These are phyloP conservation scores for Oryza meyeriana DNA, from an alignment of 176 grass and related monocot species.

Conservation along the genomic window DNA sequence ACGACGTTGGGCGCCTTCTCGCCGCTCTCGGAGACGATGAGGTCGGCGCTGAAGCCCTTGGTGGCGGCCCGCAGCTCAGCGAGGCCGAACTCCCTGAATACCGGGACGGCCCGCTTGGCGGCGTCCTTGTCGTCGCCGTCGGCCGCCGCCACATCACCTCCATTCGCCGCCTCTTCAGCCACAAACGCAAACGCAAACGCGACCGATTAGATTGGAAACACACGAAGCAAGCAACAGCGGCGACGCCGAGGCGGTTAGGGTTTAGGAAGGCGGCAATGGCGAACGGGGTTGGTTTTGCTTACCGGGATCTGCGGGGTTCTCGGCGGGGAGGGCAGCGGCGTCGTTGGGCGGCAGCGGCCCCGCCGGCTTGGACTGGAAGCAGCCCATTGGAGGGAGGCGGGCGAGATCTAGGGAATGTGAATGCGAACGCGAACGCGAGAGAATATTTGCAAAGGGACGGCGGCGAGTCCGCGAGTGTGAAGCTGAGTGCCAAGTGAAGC, in stretches of 20 bases:
- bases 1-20: conserved; percentile 99
- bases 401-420: conserved; percentile 36
- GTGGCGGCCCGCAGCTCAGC: conserved; percentile 87
- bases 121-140: conserved; percentile 65
- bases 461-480: not conserved
- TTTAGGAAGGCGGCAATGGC: conserved; percentile 19
- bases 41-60: conserved; percentile 89
- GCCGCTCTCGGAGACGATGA: conserved; percentile 98
- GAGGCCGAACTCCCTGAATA: conserved; percentile 85
- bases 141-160: conserved; percentile 36
- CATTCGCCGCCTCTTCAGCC: conserved; percentile 55
- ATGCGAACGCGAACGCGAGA: conserved; percentile 16
- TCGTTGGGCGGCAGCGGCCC: conserved; percentile 57
- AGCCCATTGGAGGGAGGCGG: conserved; percentile 55
- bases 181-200: too few relatives aligned
- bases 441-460: conserved; percentile 10
- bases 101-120: conserved; percentile 67
- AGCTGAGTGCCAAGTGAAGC: conserved; percentile 13
- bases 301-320: conserved; percentile 83
- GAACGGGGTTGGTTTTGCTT: not conserved
- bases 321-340: conserved; percentile 43
- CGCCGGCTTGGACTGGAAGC: conserved; percentile 82
- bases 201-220: not conserved
- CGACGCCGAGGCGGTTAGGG: conserved; percentile 18
- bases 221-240: not conserved